Conservation (phyloP, 208 protist genomes). For the Trypanosoma platydactyli region DNA sequence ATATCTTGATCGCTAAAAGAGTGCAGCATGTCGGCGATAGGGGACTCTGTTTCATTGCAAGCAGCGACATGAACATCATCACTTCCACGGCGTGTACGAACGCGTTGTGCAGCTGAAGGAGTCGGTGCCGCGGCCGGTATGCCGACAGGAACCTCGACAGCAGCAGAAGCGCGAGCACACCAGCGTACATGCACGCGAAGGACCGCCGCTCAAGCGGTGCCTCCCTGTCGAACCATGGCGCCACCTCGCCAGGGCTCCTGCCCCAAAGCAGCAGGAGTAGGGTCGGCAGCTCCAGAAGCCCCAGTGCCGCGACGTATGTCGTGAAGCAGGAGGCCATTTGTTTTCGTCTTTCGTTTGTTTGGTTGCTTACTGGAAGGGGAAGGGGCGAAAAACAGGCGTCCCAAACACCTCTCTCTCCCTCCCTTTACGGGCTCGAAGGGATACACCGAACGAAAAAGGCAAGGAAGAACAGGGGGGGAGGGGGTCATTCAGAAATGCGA, state of each 20-base stretch:
- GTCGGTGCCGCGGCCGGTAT: conserved; percentile 36
- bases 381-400: too few relatives aligned
- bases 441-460: conserved; percentile 4
- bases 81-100: conserved; percentile 41
- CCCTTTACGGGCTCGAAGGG: not conserved
- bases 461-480: not conserved
- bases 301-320: conserved; percentile 32
- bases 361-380: not conserved
- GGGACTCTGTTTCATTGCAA: conserved; percentile 1
- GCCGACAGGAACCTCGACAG: conserved; percentile 32
- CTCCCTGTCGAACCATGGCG: conserved; percentile 52
- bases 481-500: not conserved
- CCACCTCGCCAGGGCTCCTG: conserved; percentile 25
- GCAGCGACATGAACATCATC: conserved; percentile 7
- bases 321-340: conserved; percentile 27
- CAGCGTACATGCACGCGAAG: conserved; percentile 38
- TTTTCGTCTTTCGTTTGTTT: conserved; percentile 17
- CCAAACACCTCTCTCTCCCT: not conserved
- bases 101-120: conserved; percentile 45
- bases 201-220: conserved; percentile 31
- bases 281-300: conserved; percentile 41
- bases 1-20: conserved; percentile 29
- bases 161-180: conserved; percentile 39
- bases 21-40: conserved; percentile 15
- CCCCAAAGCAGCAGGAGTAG: conserved; percentile 36